Evolutionary conservation across 352 stramenopile genomes (phyloP).

Genomic region (Lagenidium sp.): DNA sequence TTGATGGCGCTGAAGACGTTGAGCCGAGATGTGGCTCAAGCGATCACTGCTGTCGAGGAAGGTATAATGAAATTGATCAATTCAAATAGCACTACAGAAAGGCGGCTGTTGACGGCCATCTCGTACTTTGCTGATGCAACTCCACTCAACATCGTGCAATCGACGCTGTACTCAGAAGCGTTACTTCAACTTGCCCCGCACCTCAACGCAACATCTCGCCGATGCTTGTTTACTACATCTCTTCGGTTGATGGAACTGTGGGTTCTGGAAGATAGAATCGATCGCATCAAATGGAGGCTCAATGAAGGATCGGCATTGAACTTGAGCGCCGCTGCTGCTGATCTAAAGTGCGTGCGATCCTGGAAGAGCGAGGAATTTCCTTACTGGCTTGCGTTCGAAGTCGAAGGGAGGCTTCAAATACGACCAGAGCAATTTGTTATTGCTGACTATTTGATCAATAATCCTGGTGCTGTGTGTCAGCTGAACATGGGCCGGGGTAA

Average conservation of each 20-base stretch:
- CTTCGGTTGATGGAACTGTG: constrained; percentile 49
- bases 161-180: constrained; percentile 21
- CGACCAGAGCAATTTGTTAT: constrained; percentile 73
- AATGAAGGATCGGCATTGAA: too few relatives aligned
- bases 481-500: constrained; percentile 88
- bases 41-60: too few relatives aligned
- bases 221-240: constrained; percentile 11
- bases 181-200: constrained; percentile 19
- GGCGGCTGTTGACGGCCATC: too few relatives aligned
- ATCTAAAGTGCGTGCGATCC: too few relatives aligned
- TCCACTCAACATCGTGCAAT: constrained; percentile 25
- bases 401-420: constrained; percentile 74
- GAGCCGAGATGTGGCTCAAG: too few relatives aligned
- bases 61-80: too few relatives aligned
- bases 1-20: too few relatives aligned
- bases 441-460: constrained; percentile 58
- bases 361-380: constrained; percentile 52
- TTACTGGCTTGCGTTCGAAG: constrained; percentile 85
- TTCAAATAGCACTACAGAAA: too few relatives aligned
- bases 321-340: too few relatives aligned
- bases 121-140: too few relatives aligned
- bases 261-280: constrained; percentile 67
- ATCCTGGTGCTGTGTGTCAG: constrained; percentile 59
- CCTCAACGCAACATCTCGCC: constrained; percentile 9
- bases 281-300: too few relatives aligned